Evolutionary conservation across 495 filamentous ascomycete genomes (phyloP).

Genomic region (Coniosporium apollinis): DNA sequence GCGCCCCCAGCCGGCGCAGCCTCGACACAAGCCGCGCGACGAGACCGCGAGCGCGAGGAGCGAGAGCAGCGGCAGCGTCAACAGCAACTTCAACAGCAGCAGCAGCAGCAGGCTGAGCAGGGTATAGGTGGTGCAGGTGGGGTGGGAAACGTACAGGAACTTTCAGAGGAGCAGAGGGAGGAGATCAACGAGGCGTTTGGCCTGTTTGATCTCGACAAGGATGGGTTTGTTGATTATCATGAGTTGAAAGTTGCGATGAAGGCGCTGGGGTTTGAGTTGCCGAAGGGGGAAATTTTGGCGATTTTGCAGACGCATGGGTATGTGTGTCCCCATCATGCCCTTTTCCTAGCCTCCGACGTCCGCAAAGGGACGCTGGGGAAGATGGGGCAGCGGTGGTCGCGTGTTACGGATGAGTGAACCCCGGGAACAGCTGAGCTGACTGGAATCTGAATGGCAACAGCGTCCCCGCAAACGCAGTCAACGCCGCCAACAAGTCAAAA

Average conservation of each 20-base stretch:
- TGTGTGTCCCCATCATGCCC: slow-evolving; percentile 27
- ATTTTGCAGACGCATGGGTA: slow-evolving; percentile 60
- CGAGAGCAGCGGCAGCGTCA: slow-evolving; percentile 26
- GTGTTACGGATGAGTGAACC: too few relatives aligned
- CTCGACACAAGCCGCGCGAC: slow-evolving; percentile 16
- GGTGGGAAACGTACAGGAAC: slow-evolving; percentile 21
- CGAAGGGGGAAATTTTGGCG: slow-evolving; percentile 62
- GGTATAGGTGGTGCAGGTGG: slow-evolving; percentile 17
- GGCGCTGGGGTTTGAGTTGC: slow-evolving; percentile 82
- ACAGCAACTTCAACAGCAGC: too few relatives aligned
- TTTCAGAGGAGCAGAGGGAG: slow-evolving; percentile 75
- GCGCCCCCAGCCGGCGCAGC: slow-evolving; percentile 16
- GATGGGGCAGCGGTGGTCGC: too few relatives aligned
- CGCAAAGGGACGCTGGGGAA: too few relatives aligned
- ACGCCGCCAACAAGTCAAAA: slow-evolving; percentile 15
- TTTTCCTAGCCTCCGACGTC: too few relatives aligned
- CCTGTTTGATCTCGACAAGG: slow-evolving; percentile 95
- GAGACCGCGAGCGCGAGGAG: slow-evolving; percentile 21
- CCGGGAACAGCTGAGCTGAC: too few relatives aligned
- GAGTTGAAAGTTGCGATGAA: slow-evolving; percentile 96
- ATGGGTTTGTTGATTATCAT: slow-evolving; percentile 87
- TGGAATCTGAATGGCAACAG: too few relatives aligned
- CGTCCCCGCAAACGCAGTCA: slow-evolving; percentile 30
- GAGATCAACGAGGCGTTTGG: slow-evolving; percentile 91
- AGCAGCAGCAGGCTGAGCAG: too few relatives aligned